A percentile compares a stretch with the other conserved stretches of the same genome.
phyloP scores from a whole-genome alignment of 148 eudicot species.

The Selenicereus undatus region DNA sequence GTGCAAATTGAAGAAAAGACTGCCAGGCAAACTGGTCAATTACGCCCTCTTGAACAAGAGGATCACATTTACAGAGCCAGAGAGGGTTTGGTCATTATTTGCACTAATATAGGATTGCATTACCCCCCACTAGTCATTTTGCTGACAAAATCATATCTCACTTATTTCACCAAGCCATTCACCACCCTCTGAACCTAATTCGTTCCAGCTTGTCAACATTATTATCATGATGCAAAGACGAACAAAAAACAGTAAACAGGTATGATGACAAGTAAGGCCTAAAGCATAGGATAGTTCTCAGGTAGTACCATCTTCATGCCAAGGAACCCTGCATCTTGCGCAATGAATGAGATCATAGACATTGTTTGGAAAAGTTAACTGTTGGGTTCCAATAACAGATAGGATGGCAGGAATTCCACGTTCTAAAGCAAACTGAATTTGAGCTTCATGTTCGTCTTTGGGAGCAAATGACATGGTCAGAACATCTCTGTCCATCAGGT shows the following conservation, averaged over 20 bases:
- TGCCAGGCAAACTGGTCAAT: too few species aligned
- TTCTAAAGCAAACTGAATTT: constrained; percentile 98
- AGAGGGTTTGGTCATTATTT: too few species aligned
- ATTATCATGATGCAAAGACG: not conserved
- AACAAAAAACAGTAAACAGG: not conserved
- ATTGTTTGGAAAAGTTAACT: constrained; percentile 85
- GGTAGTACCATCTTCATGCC: constrained; percentile 86
- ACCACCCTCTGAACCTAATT: not conserved
- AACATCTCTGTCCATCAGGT: constrained; percentile 81
- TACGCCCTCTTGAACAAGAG: too few species aligned
- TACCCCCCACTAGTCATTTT: not conserved
- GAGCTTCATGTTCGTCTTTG: constrained; percentile 98
- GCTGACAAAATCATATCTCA: too few species aligned
- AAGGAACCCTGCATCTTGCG: constrained; percentile 98
- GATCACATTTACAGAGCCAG: too few species aligned
- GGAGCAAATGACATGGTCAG: constrained; percentile 97
- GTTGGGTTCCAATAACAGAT: constrained; percentile 91
- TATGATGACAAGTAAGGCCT: not conserved
- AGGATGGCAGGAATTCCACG: constrained; percentile 94
- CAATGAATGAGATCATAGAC: constrained; percentile 88
- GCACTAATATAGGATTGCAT: not conserved
- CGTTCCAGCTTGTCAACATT: not conserved
- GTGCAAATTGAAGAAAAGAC: too few species aligned
- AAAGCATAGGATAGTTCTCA: constrained; percentile 5
- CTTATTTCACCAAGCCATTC: not conserved